Evolutionary conservation across 228 moss, liverwort and hornwort genomes (phyloP), one percentile per base, ranked within the genome.

Genomic region (Sphagnum magellanicum): DNA sequence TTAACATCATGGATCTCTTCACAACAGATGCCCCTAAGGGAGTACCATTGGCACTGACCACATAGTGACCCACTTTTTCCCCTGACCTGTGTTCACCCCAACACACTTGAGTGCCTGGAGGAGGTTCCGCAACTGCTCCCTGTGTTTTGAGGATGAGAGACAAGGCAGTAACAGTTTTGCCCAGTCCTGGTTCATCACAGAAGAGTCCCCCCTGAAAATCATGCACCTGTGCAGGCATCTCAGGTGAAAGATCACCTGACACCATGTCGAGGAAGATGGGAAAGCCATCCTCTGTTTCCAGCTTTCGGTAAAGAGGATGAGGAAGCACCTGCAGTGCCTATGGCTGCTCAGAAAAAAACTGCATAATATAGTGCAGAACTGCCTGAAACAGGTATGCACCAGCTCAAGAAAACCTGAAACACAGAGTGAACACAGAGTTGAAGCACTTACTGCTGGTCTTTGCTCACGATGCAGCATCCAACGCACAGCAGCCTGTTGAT

Each of bases 101-200:
- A 73, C 75, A 87, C 47, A 97, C 84, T 70, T 76, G 81, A 59
- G 83, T 78, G 67, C 74, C 73, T 46, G 82, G 64, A 73, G 97
- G 97, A 67, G 91, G 88, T 63, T 87, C 87, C 59, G 97, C 81
- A 68, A 81, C 80, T 60, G 85, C 83, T 74, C 93, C 97, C 73
- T 93, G 93, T 8, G 97, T 97, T 76, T 97, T 97, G 50, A 97
- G 73, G 63, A 97, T 91, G 16, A 93, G 87, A 65, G 97, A 97
- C 10, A 97, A 59, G 49, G 93, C 97, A 10, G 97, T 97, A 52
- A 97, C 88, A 48, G 97, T 97, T 77, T 97, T 97, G 3, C 97
- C 97, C 17, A 97, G 78, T 70, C 97, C 97, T 63, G 97, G 97
- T 70, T 97, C 97, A 76, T 97, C 97, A 77, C 97, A 97, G 75